Evolutionary conservation across 2,329 filamentous ascomycete genomes (phyloP).

Genomic region (Leptodontidium sp.): DNA sequence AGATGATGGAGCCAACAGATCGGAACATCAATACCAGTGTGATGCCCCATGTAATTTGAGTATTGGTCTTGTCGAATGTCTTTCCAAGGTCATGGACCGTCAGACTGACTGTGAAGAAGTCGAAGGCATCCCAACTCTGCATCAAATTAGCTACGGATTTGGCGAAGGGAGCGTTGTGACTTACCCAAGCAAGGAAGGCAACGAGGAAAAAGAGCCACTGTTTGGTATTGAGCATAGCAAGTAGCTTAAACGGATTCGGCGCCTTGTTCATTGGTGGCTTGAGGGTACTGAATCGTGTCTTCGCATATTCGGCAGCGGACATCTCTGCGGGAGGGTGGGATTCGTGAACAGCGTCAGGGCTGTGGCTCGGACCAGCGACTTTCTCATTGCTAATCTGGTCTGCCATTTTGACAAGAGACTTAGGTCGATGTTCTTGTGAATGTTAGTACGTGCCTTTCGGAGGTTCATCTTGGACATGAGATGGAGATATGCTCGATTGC

Average conservation of each 20-base stretch:
- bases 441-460: neutral
- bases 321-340: slow-evolving; percentile 38
- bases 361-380: slow-evolving; percentile 12
- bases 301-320: slow-evolving; percentile 50
- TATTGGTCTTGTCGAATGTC: slow-evolving; percentile 62
- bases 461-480: neutral
- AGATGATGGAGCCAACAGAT: slow-evolving; percentile 76
- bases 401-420: slow-evolving; percentile 18
- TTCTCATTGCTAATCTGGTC: slow-evolving; percentile 26
- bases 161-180: neutral
- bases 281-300: slow-evolving; percentile 62
- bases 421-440: neutral
- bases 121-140: slow-evolving; percentile 78
- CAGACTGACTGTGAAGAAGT: slow-evolving; percentile 83
- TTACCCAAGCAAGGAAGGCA: slow-evolving; percentile 73
- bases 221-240: slow-evolving; percentile 67
- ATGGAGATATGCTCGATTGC: neutral
- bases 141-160: slow-evolving; percentile 6
- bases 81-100: slow-evolving; percentile 75
- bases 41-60: slow-evolving; percentile 77
- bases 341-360: slow-evolving; percentile 28
- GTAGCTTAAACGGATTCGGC: slow-evolving; percentile 73
- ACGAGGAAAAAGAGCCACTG: slow-evolving; percentile 82
- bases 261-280: slow-evolving; percentile 69
- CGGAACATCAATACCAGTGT: slow-evolving; percentile 80